A percentile compares a stretch with the other conserved stretches of the same genome.
phyloP scores from a whole-genome alignment of 2,329 filamentous ascomycete genomes.

The Colletotrichum sp. region DNA sequence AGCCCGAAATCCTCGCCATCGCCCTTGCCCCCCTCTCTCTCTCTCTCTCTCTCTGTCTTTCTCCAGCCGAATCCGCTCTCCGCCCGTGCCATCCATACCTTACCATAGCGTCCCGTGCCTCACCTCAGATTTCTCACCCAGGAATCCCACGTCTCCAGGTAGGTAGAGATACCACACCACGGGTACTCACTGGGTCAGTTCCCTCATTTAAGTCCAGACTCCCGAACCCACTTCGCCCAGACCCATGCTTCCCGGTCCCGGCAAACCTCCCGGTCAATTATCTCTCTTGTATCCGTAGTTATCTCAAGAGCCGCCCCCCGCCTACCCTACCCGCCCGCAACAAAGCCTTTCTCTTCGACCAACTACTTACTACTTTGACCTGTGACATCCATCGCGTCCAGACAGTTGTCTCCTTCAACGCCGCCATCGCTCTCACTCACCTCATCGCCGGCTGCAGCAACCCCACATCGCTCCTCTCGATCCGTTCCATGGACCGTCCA shows the following conservation, averaged over 20 bases:
- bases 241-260: conserved; percentile 6
- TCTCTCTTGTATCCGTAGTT: neutral
- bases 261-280: neutral
- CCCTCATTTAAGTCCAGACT: neutral
- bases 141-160: neutral
- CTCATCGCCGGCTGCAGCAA: neutral
- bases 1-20: neutral
- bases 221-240: neutral
- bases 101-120: neutral
- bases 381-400: neutral
- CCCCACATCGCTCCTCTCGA: neutral
- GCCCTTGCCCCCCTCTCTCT: neutral
- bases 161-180: neutral
- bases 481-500: conserved; percentile 4
- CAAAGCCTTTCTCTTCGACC: neutral
- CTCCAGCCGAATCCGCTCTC: neutral
- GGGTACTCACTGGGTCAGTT: neutral
- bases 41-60: neutral
- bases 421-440: neutral
- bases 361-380: neutral
- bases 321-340: neutral
- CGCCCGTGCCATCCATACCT: neutral
- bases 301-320: conserved; percentile 2
- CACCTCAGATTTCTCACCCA: neutral
- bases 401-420: neutral